phyloP scores from a whole-genome alignment of 2,329 filamentous ascomycete genomes.

The Phoma sp. region DNA sequence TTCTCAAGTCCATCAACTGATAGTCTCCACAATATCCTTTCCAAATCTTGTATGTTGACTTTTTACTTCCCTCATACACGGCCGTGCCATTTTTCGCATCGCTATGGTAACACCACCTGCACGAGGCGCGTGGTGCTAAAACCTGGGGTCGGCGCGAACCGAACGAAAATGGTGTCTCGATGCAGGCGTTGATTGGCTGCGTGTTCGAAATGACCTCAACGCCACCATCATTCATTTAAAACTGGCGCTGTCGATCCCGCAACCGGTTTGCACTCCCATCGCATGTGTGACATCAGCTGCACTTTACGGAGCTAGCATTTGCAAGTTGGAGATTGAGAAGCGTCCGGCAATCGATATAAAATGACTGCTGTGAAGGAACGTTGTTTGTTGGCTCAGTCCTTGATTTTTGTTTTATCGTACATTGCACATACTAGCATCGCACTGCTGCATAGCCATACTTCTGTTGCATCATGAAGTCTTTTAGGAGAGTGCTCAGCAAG shows the following conservation, averaged over 20 bases:
- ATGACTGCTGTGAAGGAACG: slow-evolving; percentile 11
- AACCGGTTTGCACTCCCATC: slow-evolving; percentile 28
- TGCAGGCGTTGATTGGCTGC: slow-evolving; percentile 25
- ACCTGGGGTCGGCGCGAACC: slow-evolving; percentile 20
- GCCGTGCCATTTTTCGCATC: background rate
- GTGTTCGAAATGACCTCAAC: slow-evolving; percentile 24
- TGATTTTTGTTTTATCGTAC: background rate
- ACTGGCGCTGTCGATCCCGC: slow-evolving; percentile 25
- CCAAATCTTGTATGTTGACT: background rate
- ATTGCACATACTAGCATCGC: slow-evolving; percentile 14
- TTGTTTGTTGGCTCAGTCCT: slow-evolving; percentile 4
- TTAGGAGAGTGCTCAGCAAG: slow-evolving; percentile 39
- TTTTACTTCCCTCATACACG: background rate
- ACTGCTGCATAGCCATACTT: slow-evolving; percentile 11
- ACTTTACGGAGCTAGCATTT: slow-evolving; percentile 24
- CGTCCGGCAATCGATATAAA: slow-evolving; percentile 27
- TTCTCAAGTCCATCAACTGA: background rate
- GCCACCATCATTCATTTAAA: slow-evolving; percentile 23
- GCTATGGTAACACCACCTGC: slow-evolving; percentile 24
- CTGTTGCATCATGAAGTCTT: slow-evolving; percentile 32
- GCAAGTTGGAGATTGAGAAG: slow-evolving; percentile 18
- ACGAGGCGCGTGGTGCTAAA: slow-evolving; percentile 27
- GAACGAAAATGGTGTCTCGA: slow-evolving; percentile 26
- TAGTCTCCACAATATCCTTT: background rate
- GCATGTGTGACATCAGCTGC: slow-evolving; percentile 45